Evolutionary conservation across 2,329 filamentous ascomycete genomes (phyloP).

Genomic region (Monilinia fructigena): DNA sequence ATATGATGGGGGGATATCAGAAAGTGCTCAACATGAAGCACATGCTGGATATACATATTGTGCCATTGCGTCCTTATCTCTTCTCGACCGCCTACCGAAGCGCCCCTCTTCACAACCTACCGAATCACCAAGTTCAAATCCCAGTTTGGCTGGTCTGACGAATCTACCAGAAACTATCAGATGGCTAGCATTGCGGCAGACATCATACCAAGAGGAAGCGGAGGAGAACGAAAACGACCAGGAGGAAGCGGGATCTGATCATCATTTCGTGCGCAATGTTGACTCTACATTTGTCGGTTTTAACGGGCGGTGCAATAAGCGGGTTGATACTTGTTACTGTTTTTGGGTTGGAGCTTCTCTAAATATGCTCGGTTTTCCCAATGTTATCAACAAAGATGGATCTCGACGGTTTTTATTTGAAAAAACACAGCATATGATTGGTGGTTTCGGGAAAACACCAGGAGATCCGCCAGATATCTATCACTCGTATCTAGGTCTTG

Average conservation of each 20-base stretch:
- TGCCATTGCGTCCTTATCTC: conserved; percentile 71
- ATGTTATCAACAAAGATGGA: conserved; percentile 57
- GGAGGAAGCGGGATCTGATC: background rate
- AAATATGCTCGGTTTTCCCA: conserved; percentile 54
- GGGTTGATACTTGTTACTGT: conserved; percentile 90
- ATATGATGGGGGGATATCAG: conserved; percentile 40
- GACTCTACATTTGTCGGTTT: conserved; percentile 61
- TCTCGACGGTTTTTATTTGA: conserved; percentile 78
- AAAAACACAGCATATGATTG: conserved; percentile 82
- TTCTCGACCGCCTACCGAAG: conserved; percentile 51
- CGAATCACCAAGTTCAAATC: conserved; percentile 26
- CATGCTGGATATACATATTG: conserved; percentile 86
- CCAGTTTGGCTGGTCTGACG: conserved; percentile 41
- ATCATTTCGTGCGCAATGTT: conserved; percentile 19
- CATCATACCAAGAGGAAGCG: conserved; percentile 53
- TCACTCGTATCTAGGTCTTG: conserved; percentile 85
- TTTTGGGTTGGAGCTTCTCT: conserved; percentile 82
- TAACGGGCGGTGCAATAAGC: conserved; percentile 88
- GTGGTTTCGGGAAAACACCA: conserved; percentile 74
- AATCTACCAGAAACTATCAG: conserved; percentile 41
- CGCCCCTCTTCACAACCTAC: conserved; percentile 13
- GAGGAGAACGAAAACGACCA: conserved; percentile 37
- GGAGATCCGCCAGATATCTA: conserved; percentile 73
- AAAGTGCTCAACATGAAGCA: conserved; percentile 39
- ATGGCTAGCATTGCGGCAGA: conserved; percentile 66